Evolutionary conservation across 805 yeast species (phyloP).

Genomic region (Torulaspora gathmanii): DNA sequence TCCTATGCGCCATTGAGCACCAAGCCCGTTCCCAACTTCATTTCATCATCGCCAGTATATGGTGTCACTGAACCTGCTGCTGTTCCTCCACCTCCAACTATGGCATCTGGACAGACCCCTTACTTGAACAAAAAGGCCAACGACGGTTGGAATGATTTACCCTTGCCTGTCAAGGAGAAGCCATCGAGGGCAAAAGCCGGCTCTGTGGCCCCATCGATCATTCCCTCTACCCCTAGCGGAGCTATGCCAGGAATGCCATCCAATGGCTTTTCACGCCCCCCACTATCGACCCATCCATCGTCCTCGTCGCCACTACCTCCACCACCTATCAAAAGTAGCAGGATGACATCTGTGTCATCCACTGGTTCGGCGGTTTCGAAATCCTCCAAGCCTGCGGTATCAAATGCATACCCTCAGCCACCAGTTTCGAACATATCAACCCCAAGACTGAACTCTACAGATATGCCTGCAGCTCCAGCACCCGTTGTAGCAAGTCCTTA

Average conservation of each 20-base stretch:
- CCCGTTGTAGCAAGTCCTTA: conserved; percentile 16
- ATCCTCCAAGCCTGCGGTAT: conserved; percentile 10
- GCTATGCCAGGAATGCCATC: conserved; percentile 11
- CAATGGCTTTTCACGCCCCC: conserved; percentile 26
- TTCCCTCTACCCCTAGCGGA: conserved; percentile 14
- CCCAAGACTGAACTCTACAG: conserved; percentile 10
- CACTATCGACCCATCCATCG: conserved; percentile 27
- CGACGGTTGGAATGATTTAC: conserved; percentile 38
- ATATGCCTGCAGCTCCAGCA: conserved; percentile 9
- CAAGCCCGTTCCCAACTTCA: conserved; percentile 21
- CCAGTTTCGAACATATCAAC: conserved; percentile 6
- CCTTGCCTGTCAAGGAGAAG: conserved; percentile 31
- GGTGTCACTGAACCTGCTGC: conserved; percentile 45
- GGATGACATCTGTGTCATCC: conserved; percentile 18
- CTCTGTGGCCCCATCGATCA: conserved; percentile 35
- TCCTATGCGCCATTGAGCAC: conserved; percentile 31
- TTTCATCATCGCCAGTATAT: conserved; percentile 24
- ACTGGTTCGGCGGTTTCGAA: conserved; percentile 9
- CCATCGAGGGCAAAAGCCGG: conserved; percentile 36
- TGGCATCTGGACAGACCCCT: conserved; percentile 37
- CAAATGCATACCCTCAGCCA: conserved; percentile 19
- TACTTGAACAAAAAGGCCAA: conserved; percentile 35
- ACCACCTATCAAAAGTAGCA: conserved; percentile 22
- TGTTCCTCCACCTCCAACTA: conserved; percentile 36
- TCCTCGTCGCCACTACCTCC: conserved; percentile 20